Base-by-base conservation (phyloP, 2,329 filamentous ascomycete genomes). In the Aspergillus cejpii region DNA sequence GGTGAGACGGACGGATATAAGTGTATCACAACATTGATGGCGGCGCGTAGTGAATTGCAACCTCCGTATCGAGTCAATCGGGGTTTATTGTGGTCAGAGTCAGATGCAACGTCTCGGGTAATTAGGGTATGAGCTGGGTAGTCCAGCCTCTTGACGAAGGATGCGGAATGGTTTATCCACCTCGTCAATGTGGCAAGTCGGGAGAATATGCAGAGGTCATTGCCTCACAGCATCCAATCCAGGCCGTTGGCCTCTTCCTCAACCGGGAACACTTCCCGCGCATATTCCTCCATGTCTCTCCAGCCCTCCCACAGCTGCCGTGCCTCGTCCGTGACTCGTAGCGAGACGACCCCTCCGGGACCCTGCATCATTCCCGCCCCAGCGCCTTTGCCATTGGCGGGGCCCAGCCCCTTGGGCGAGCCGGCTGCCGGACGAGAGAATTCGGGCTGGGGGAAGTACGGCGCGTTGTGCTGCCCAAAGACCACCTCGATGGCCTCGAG, bases 211-310 rank as follows among this genome's bases (percentile, higher is more conserved):
- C 44, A 41, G 37, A 50, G 44, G 38, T 44, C 49, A 27, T 34
- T 23, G 50, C 47, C 51, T 59, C 48, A 70, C 41, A 70, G 52
- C 91, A 96, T 97, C 92, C 92, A 98, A 12, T 85, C 87, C 60
- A 92, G 71, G 4, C 91, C 91, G 63, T 97, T 97, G 24, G 89
- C 88, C 56, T 90, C 85, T 69, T 98, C 92, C 66, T 98, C 92
- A 10, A 96, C 77, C 0, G 88, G 87, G 59, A 97, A 97, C 21
- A 94, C 89, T 64, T 97, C 92, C 39, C 86, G 78, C 1, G 91
- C 91, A 64, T 97, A 98, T 67, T 97, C 92, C 63, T 96, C 89
- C 55, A 97, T 78, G 23, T 87, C 86, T 43, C 92, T 78, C 54
- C 88, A 88, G 3, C 89, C 92, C 62, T 94, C 87, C 92, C 92